A percentile compares a stretch with the other conserved stretches of the same genome.
These are phyloP conservation scores for Phytophthora sojae DNA, from an alignment of 352 stramenopile genomes.

Conservation along the genomic window DNA sequence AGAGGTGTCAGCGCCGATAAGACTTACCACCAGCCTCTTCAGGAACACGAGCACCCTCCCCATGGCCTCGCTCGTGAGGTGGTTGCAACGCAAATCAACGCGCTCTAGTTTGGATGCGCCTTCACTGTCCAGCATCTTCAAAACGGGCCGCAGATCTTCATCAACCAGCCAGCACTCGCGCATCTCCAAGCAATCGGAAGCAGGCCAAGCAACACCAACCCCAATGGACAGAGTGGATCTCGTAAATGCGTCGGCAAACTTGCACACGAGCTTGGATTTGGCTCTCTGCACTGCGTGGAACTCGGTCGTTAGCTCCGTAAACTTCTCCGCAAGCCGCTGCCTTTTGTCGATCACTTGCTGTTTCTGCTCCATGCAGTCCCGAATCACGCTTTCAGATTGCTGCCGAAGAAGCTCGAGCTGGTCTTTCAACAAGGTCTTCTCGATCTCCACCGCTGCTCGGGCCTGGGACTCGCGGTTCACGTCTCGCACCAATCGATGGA, in stretches of 20 bases:
- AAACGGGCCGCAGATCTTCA: constrained; percentile 51
- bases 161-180: constrained; percentile 64
- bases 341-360: constrained; percentile 43
- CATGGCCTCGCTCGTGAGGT: constrained; percentile 63
- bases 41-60: constrained; percentile 42
- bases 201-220: constrained; percentile 5
- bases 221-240: constrained; percentile 5
- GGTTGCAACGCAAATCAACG: constrained; percentile 70
- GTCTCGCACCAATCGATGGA: constrained; percentile 60
- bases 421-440: constrained; percentile 49
- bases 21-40: constrained; percentile 19
- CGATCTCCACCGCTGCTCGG: constrained; percentile 55
- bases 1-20: not conserved
- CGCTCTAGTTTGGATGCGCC: constrained; percentile 21
- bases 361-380: constrained; percentile 51
- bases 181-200: constrained; percentile 43
- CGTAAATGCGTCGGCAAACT: constrained; percentile 42
- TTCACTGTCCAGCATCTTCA: constrained; percentile 49
- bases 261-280: constrained; percentile 53
- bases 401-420: constrained; percentile 54
- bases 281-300: constrained; percentile 48
- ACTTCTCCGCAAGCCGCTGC: constrained; percentile 37
- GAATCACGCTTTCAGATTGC: constrained; percentile 45
- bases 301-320: constrained; percentile 51
- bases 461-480: constrained; percentile 57